Evolutionary conservation across 1,139 yeast genomes (phyloP), one percentile per base, ranked within the genome.

Genomic region (Pichia sp.): DNA sequence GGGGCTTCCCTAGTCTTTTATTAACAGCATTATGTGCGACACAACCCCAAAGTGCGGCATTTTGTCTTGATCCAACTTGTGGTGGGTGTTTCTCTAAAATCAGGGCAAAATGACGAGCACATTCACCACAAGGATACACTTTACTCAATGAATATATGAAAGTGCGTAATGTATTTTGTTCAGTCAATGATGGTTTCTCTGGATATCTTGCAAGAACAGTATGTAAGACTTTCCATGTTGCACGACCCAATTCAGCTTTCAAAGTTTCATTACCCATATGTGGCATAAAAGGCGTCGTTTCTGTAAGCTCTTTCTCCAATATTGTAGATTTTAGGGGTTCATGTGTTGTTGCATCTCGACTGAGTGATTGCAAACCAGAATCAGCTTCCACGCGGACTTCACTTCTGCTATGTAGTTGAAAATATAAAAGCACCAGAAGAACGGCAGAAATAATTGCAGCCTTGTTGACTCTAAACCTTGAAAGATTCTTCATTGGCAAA

Each of bases 11-110:
- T 40, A 91, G 70, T 39, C 83, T 66, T 45, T 75, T 77, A 60
- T 91, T 91, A 28, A 89, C 96, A 47, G 72, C 64, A 55, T 93
- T 91, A 63, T 91, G 99, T n/a, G 91, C 71, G 55, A 80, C 80
- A 60, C 98, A 91, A 2, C 98, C 98, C 98, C 98, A 91, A 49
- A 84, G 66, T 0, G 96, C 88, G 0, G 98, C 97, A 2, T 78
- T 74, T 49, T 80, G 79, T 44, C 96, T 71, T 18, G 82, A 72
- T 8, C 77, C 69, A 3, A 84, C 72, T 56, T 93, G 98, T 3
- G 96, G 96, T 1, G 98, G 98, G 54, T 69, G 77, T 52, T 81
- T 70, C 40, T 66, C 57, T 45, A 91, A 64, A 51, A 89, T 66
- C 52, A 72, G 63, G 49, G 76, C 83, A 61, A 91, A 91, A 61